A percentile compares a stretch with the other conserved stretches of the same genome.
Conservation (phyloP, 805 yeast genomes). For the Scheffersomyces amazonensis region DNA sequence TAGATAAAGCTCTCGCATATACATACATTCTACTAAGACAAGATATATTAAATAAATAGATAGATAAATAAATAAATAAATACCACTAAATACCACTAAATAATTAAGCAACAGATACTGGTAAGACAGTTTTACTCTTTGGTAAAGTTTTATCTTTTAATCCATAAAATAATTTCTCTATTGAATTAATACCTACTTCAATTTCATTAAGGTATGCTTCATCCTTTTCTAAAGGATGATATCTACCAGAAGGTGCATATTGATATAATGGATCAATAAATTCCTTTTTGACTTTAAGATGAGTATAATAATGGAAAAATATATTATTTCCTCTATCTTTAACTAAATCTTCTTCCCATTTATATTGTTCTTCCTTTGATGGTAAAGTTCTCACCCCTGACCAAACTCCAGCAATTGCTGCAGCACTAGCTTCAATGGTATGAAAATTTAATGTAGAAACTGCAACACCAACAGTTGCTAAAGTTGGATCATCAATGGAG, state of each 20-base stretch:
- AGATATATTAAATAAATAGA: too few species aligned
- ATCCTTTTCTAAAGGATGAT: constrained; percentile 25
- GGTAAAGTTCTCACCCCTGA: constrained; percentile 39
- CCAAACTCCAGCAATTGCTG: constrained; percentile 62
- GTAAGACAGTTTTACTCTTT: neutral
- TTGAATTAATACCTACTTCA: constrained; percentile 12
- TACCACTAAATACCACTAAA: too few species aligned
- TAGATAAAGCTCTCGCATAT: too few species aligned
- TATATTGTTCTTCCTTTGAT: constrained; percentile 31
- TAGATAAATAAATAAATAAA: too few species aligned
- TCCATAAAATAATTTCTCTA: constrained; percentile 21
- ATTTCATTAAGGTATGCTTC: constrained; percentile 22
- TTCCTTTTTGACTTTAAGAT: constrained; percentile 16
- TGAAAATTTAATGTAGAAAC: constrained; percentile 46
- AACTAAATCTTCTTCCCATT: constrained; percentile 28
- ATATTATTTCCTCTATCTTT: constrained; percentile 16
- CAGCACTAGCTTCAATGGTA: constrained; percentile 48
- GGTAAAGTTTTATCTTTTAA: constrained; percentile 14
- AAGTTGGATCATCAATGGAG: constrained; percentile 39
- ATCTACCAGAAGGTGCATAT: constrained; percentile 25
- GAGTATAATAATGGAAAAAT: constrained; percentile 34
- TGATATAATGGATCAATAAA: constrained; percentile 23
- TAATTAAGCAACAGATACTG: too few species aligned
- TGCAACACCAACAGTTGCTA: constrained; percentile 40
- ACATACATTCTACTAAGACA: too few species aligned